Percentiles rank a stretch among this genome's conserved stretches.
These are phyloP conservation scores for Leptomonas pyrrhocoris DNA, from an alignment of 208 protist species.

Conservation along the genomic window DNA sequence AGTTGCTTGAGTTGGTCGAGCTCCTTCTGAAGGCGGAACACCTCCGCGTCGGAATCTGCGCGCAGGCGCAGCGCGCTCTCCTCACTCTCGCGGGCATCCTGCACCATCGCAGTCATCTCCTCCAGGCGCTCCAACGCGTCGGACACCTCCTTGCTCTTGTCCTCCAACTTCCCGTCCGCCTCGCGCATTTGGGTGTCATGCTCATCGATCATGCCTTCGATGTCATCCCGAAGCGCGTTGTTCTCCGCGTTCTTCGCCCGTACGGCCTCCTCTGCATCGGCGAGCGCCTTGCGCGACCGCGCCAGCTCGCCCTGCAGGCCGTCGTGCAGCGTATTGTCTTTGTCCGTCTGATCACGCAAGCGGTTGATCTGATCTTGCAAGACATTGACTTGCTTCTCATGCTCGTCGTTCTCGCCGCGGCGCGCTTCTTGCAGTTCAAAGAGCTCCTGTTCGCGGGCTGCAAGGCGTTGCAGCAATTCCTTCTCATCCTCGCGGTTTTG, in stretches of 20 bases:
- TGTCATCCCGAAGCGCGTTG: conserved; percentile 47
- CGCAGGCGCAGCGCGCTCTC: conserved; percentile 56
- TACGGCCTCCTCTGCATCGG: conserved; percentile 41
- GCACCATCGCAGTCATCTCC: conserved; percentile 78
- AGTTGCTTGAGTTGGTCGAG: conserved; percentile 55
- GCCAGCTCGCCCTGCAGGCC: conserved; percentile 42
- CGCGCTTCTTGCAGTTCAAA: conserved; percentile 68
- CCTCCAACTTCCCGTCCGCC: conserved; percentile 54
- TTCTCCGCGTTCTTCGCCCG: conserved; percentile 55
- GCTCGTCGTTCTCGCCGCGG: conserved; percentile 55
- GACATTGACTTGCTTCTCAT: conserved; percentile 55
- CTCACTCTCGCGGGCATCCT: conserved; percentile 72
- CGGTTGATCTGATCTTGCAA: conserved; percentile 70
- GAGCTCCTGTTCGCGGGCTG: conserved; percentile 64
- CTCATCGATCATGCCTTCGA: conserved; percentile 59
- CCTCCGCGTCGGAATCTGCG: conserved; percentile 66
- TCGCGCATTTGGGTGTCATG: conserved; percentile 68
- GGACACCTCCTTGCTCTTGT: conserved; percentile 62
- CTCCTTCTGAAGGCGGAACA: conserved; percentile 76
- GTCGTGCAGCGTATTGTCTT: conserved; percentile 41
- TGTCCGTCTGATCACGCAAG: conserved; percentile 46
- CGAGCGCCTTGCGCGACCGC: conserved; percentile 43
- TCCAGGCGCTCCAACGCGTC: conserved; percentile 76
- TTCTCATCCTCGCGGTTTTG: conserved; percentile 63
- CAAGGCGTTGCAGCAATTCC: conserved; percentile 60